phyloP scores from a whole-genome alignment of 2,329 filamentous ascomycete genomes.

The Biscogniauxia sp. region DNA sequence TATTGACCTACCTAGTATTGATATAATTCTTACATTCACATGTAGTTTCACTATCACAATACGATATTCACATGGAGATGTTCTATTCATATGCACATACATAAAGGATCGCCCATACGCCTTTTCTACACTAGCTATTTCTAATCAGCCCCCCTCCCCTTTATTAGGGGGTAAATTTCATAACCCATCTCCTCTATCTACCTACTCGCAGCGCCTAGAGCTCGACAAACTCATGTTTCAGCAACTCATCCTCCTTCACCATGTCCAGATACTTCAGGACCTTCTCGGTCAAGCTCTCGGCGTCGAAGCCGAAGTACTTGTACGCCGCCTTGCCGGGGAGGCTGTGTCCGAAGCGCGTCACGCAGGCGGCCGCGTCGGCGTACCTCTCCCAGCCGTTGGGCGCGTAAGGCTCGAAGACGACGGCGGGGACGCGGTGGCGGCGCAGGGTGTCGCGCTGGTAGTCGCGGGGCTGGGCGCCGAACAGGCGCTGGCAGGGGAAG shows the following conservation, averaged over 20 bases:
- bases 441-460: slow-evolving; percentile 47
- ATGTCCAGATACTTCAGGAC: slow-evolving; percentile 9
- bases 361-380: slow-evolving; percentile 53
- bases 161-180: no score
- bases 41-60: no score
- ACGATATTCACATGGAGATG: no score
- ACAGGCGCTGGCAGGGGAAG: slow-evolving; percentile 45
- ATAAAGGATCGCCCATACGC: no score
- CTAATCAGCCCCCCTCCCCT: no score
- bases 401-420: slow-evolving; percentile 61
- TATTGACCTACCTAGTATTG: no score
- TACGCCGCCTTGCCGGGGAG: slow-evolving; percentile 54
- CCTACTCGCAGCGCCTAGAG: background rate
- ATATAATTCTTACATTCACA: no score
- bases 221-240: slow-evolving; percentile 13
- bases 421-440: slow-evolving; percentile 43
- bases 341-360: slow-evolving; percentile 55
- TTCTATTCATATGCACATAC: no score
- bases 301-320: slow-evolving; percentile 54
- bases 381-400: slow-evolving; percentile 60
- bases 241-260: slow-evolving; percentile 9
- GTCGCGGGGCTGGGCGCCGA: slow-evolving; percentile 40
- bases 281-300: slow-evolving; percentile 6
- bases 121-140: no score
- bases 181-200: background rate